These are phyloP conservation scores for Lipomyces anomalus DNA, from an alignment of 805 yeast genomes.

Conservation along the genomic window DNA sequence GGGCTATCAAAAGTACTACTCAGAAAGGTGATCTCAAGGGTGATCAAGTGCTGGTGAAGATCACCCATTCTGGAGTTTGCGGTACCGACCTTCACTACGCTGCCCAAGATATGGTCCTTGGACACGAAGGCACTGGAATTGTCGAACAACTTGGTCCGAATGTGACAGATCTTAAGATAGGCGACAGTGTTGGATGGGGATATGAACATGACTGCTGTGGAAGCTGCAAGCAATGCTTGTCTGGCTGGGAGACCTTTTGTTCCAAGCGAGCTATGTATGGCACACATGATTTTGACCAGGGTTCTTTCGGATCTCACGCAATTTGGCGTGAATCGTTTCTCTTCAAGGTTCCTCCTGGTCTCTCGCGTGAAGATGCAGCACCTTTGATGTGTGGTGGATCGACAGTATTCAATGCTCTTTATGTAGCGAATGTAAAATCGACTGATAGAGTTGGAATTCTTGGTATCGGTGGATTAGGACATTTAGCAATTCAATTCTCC, in stretches of 20 bases:
- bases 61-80: slow-evolving; percentile 7
- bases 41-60: slow-evolving; percentile 2
- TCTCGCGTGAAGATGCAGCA: slow-evolving; percentile 47
- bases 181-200: slow-evolving; percentile 5
- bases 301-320: slow-evolving; percentile 34
- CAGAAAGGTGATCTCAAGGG: background rate
- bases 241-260: background rate
- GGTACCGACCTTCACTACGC: slow-evolving; percentile 3
- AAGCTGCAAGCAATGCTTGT: background rate
- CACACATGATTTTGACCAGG: background rate
- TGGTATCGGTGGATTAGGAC: slow-evolving; percentile 56
- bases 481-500: slow-evolving; percentile 51
- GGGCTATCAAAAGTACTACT: background rate
- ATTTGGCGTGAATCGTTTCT: slow-evolving; percentile 53
- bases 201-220: slow-evolving; percentile 2
- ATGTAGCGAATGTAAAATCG: slow-evolving; percentile 33
- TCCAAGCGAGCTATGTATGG: background rate
- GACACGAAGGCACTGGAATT: slow-evolving; percentile 8
- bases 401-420: slow-evolving; percentile 57
- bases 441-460: slow-evolving; percentile 41
- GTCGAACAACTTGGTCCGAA: slow-evolving; percentile 1
- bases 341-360: slow-evolving; percentile 49
- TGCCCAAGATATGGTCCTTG: background rate
- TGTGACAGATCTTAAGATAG: slow-evolving; percentile 1
- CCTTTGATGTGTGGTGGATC: slow-evolving; percentile 65